Evolutionary conservation across 345 rosid species (phyloP), one percentile per base, ranked within the genome.

Genomic region (Theobroma cacao): DNA sequence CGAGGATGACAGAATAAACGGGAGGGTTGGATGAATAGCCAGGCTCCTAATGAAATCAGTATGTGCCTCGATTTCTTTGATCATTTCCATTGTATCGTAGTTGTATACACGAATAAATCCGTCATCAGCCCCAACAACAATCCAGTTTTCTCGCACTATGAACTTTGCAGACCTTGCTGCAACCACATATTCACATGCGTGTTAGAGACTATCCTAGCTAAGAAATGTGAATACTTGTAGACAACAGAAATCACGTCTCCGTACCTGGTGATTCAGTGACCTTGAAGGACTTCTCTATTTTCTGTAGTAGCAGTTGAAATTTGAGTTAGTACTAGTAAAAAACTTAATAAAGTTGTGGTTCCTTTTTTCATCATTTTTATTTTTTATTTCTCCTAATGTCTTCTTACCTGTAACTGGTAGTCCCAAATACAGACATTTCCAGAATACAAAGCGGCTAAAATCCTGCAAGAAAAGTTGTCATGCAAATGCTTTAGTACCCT

Each of bases 51-150:
- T 91, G 86, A 82, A 93, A 84, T 93, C 98, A 56, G 89, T 86
- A 82, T 93, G 98, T 43, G 98, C 92, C 91, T 93, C 91, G 72
- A 91, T 85, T 26, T 88, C 92, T 87, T 91, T 90, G 80, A 91
- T 72, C 81, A 90, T 87, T 77, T 90, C 94, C 91, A 89, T 87
- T n/a, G 96, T 90, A 74, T 91, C 89, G 83, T 86, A 87, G 77
- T 93, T 87, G 89, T 90, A 93, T 53, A 93, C 92, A 74, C 94
- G 98, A 75, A 93, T 83, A 79, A 84, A 85, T 89, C 88, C 89
- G 84, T 93, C 98, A 81, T 93, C 96, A 47, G 96, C 93, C 77
- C 91, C 98, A 69, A 92, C 92, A 41, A 91, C 95, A 78, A 91
- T 90, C 95, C 92, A 91, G 40, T 77, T 67, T 67, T 77, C 59